Percentiles rank a stretch among this genome's conserved stretches.
These are phyloP conservation scores for Ascochyta fabae DNA, from an alignment of 2,329 filamentous ascomycete species.

Conservation along the genomic window DNA sequence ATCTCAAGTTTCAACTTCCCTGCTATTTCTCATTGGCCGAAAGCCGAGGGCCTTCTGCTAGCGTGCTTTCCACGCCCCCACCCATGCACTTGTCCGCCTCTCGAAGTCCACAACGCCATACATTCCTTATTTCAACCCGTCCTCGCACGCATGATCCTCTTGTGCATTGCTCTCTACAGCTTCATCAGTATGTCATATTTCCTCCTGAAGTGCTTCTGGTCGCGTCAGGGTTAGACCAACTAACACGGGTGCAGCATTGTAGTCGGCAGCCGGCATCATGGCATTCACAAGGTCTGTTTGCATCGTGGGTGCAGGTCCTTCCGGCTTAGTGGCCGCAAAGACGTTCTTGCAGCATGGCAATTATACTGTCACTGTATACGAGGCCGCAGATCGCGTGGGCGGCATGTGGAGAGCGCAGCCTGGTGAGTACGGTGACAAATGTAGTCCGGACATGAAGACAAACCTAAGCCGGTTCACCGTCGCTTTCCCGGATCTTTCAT, in stretches of 20 bases:
- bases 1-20: neutral
- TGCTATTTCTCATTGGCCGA: slow-evolving; percentile 6
- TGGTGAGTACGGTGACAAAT: slow-evolving; percentile 62
- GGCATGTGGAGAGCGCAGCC: slow-evolving; percentile 73
- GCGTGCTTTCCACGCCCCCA: slow-evolving; percentile 19
- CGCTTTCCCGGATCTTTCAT: slow-evolving; percentile 68
- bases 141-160: neutral
- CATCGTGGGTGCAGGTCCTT: slow-evolving; percentile 54
- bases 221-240: neutral
- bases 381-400: slow-evolving; percentile 69
- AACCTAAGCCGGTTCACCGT: slow-evolving; percentile 83
- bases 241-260: neutral
- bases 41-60: slow-evolving; percentile 24
- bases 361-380: slow-evolving; percentile 75
- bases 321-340: slow-evolving; percentile 62
- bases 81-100: slow-evolving; percentile 6
- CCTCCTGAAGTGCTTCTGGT: neutral
- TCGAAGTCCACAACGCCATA: neutral
- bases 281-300: slow-evolving; percentile 44
- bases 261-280: neutral
- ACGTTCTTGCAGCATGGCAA: slow-evolving; percentile 67
- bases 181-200: neutral
- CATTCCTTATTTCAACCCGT: neutral
- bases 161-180: neutral
- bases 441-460: slow-evolving; percentile 65